Conservation (phyloP, 805 yeast genomes). For the Kodamaea kaohsiungensis region DNA sequence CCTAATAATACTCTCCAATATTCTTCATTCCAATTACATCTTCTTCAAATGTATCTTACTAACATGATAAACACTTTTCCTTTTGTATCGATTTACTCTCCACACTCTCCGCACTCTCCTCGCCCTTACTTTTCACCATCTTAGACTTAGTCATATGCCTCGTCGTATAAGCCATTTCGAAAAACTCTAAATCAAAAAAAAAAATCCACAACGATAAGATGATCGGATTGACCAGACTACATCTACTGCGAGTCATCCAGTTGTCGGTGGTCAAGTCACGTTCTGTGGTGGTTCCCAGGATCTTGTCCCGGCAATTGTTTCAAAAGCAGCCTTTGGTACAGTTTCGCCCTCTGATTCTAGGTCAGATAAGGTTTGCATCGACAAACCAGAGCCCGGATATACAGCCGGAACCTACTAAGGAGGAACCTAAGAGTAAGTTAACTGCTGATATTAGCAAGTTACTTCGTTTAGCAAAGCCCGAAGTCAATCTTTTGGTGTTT, state of each 20-base stretch:
- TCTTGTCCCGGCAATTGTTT: not conserved
- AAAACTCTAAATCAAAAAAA: not conserved
- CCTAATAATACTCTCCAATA: too few relatives aligned
- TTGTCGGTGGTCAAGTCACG: not conserved
- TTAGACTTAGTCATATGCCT: not conserved
- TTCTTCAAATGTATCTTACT: too few relatives aligned
- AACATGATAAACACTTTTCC: too few relatives aligned
- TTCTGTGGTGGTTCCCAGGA: not conserved
- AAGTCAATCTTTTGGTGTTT: slow-evolving; percentile 17
- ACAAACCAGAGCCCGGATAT: not conserved
- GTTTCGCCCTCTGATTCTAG: not conserved
- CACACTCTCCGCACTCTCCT: not conserved
- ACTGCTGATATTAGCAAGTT: slow-evolving; percentile 23
- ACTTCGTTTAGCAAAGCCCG: slow-evolving; percentile 18
- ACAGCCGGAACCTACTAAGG: not conserved
- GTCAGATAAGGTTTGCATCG: not conserved
- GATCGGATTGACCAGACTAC: not conserved
- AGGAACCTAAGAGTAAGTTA: not conserved
- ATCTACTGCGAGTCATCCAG: not conserved
- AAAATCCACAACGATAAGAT: slow-evolving; percentile 1
- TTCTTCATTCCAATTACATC: too few relatives aligned
- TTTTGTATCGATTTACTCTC: too few relatives aligned
- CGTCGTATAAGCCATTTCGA: not conserved
- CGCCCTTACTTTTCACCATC: not conserved
- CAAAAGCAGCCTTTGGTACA: not conserved